Percentiles rank a stretch among this genome's conserved stretches.
phyloP scores from a whole-genome alignment of 1,284 basidiomycete genomes.

The Cutaneotrichosporon daszewskae region DNA sequence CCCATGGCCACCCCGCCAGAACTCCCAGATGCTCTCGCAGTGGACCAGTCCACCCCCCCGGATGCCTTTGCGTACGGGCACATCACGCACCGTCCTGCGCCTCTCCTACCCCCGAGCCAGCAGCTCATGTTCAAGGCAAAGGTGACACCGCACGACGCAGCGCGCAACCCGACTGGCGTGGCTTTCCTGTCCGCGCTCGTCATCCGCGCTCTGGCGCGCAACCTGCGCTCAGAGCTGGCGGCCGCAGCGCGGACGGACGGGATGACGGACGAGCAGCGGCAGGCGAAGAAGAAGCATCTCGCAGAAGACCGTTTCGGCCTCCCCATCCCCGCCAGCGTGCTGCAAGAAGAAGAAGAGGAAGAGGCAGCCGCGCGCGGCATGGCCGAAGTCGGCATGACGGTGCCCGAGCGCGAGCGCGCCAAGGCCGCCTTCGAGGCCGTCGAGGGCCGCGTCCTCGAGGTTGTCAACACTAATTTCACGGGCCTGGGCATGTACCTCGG shows the following conservation, averaged over 20 bases:
- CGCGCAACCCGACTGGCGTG: conserved; percentile 31
- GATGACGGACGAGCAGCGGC: conserved; percentile 16
- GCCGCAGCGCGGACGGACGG: conserved; percentile 13
- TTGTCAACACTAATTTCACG: conserved; percentile 31
- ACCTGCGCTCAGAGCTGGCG: conserved; percentile 30
- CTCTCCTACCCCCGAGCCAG: conserved; percentile 22
- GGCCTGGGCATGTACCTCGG: conserved; percentile 35
- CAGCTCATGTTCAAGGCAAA: conserved; percentile 22
- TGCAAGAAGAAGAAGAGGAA: conserved; percentile 39
- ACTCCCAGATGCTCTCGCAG: conserved; percentile 17
- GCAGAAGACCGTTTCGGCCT: conserved; percentile 43
- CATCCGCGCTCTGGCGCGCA: conserved; percentile 40
- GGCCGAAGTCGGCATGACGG: conserved; percentile 16
- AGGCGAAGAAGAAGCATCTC: conserved; percentile 32
- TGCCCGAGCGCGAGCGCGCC: conserved; percentile 32
- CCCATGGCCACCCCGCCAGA: conserved; percentile 15
- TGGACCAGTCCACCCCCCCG: conserved; percentile 11
- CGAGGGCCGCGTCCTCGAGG: conserved; percentile 30
- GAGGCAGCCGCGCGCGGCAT: conserved; percentile 23
- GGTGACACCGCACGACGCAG: conserved; percentile 25
- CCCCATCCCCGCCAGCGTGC: conserved; percentile 40
- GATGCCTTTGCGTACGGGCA: conserved; percentile 8
- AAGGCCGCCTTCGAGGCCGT: conserved; percentile 28
- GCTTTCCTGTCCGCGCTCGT: conserved; percentile 39
- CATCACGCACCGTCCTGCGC: conserved; percentile 24